Evolutionary conservation across 352 stramenopile genomes (phyloP), one percentile per base, ranked within the genome.

Genomic region (Phytopythium chamaehyphon): DNA sequence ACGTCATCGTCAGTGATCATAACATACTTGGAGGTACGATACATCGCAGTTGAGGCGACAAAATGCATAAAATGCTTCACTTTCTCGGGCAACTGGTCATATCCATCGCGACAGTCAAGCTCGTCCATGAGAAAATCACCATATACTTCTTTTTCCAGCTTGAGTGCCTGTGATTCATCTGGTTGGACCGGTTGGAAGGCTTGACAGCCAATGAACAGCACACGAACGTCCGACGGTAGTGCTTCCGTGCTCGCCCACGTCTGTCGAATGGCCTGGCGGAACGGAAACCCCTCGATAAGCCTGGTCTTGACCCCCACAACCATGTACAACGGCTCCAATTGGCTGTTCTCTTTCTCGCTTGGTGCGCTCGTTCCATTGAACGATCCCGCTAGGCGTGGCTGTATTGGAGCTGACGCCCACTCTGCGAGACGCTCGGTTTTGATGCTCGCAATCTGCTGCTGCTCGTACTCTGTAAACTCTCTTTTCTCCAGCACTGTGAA

Each of bases 1-100:
- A 86, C 55, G 44, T 85, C 73, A 47, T 86, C 74, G 47, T 86
- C 74, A 18, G 55, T 57, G 3, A 86, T 70, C 68, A 86, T 77
- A 10, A 85, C 21, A 51, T 79, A 86, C 46, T 54, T 64, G 31
- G 64, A 31, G 12, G 39, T 8, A 9, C 54, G 62, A 8, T 68
- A 61, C 0, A 46, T 46, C 26, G 22, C 31, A 7, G 38, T 28
- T 6, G 55, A 43, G 3, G 23, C 46, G n/a, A 58, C 60, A 42
- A 74, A 70, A 36, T 68, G 56, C 62, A 84, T 61, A 48, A 90
- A 90, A 26, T 66, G 60, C 19, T 75, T 76, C 12, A 81, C 71
- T 38, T 90, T 88, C 33, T 78, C 56, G 0, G 78, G 56, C 45
- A 88, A 45, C 4, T 65, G 44, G 11, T 57, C 44, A 52, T 88